Conservation (phyloP, 768 basidiomycete species). For the Floccularia luteovirens region DNA sequence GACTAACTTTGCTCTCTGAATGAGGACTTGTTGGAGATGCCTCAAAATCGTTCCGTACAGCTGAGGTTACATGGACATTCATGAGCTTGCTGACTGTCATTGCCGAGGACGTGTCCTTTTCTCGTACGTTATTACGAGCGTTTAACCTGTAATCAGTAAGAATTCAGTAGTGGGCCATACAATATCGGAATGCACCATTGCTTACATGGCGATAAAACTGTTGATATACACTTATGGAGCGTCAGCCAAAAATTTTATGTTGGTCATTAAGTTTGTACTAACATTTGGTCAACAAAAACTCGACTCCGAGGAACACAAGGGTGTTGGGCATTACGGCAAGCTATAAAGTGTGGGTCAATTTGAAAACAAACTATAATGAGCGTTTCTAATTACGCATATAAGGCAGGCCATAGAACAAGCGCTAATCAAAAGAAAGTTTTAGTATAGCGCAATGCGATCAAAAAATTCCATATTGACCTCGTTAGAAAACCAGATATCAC, state of each 20-base stretch:
- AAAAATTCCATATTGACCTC: background rate
- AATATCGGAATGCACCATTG: background rate
- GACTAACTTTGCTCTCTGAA: background rate
- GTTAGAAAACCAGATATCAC: constrained; percentile 2
- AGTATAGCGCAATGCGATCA: background rate
- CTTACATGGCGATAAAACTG: constrained; percentile 22
- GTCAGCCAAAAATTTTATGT: background rate
- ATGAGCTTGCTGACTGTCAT: constrained; percentile 8
- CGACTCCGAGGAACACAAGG: constrained; percentile 11
- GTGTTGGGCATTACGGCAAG: constrained; percentile 9
- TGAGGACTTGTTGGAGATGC: constrained; percentile 4
- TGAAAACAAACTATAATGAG: background rate
- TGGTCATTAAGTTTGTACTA: background rate
- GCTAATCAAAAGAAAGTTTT: constrained; percentile 1
- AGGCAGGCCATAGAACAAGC: constrained; percentile 7
- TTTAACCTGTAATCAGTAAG: constrained; percentile 11
- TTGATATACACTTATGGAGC: constrained; percentile 18
- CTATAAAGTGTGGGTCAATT: constrained; percentile 6
- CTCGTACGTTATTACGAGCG: constrained; percentile 11
- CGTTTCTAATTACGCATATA: background rate
- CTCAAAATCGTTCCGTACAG: constrained; percentile 3
- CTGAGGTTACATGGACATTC: constrained; percentile 7
- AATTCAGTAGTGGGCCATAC: background rate
- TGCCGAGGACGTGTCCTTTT: constrained; percentile 4
- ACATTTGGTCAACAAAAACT: constrained; percentile 14